These are phyloP conservation scores for Solanum dulcamara DNA, from an alignment of 257 asterid genomes.

Conservation along the genomic window DNA sequence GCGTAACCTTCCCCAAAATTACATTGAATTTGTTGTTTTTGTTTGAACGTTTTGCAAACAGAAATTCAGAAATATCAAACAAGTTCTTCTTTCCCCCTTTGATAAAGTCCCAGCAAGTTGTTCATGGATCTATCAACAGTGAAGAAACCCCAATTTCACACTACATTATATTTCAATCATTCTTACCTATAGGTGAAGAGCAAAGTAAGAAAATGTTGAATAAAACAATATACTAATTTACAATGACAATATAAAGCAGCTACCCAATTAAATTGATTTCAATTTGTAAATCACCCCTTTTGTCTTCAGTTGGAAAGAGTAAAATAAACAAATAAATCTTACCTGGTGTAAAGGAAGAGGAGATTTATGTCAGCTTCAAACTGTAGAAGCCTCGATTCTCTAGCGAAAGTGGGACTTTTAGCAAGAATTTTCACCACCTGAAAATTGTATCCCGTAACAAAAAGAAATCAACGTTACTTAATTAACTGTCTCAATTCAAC, in stretches of 20 bases:
- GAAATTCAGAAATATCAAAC: not conserved
- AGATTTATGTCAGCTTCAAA: constrained; percentile 76
- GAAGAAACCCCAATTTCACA: not conserved
- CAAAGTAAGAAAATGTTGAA: not conserved
- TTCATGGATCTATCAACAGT: not conserved
- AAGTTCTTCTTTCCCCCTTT: not conserved
- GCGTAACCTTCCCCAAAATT: not conserved
- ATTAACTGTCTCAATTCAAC: not conserved
- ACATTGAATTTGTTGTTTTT: not conserved
- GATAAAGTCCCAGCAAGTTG: not conserved
- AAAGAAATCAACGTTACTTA: not conserved
- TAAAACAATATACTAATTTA: not conserved
- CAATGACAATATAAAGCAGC: not conserved
- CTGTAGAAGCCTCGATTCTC: constrained; percentile 52
- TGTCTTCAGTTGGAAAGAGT: no score
- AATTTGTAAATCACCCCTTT: not conserved
- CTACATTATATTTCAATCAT: not conserved
- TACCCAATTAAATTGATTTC: not conserved
- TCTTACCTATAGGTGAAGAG: not conserved
- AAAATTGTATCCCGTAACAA: not conserved
- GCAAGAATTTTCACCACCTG: constrained; percentile 90
- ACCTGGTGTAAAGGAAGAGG: constrained; percentile 80
- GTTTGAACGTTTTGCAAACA: not conserved
- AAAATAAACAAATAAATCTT: no score
- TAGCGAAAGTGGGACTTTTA: constrained; percentile 72